Evolutionary conservation across 139 green algal species (phyloP), one percentile per base, ranked within the genome.

Genomic region (Micractinium conductrix): DNA sequence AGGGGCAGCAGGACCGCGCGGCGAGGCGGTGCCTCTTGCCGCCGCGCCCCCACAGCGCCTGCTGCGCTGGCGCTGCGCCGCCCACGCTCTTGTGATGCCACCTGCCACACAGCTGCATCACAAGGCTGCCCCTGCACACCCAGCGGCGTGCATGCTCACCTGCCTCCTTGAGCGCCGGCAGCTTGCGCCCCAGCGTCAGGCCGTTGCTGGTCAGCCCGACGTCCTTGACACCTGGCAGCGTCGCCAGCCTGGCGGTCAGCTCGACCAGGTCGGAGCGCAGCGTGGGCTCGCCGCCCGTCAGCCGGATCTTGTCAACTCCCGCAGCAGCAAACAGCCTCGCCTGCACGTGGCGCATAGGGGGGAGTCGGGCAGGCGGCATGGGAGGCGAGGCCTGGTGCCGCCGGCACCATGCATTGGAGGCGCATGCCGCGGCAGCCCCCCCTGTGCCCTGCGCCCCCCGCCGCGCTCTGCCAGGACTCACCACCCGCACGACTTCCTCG

Each of bases 231-330:
- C 94, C 94, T 22, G 86, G 87, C 62, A 98, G 87, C 7, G 69
- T 71, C 5, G 76, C 42, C 30, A 98, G 88, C n/a, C 78, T 50
- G 1, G 26, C 44, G 0, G 91, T 88, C 14, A 99, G 88, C 9
- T 96, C 90, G 43, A 88, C 83, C 30, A 99, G 84, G 91, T 99
- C 97, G 4, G 37, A 75, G 6, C 97, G 93, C 43, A 99, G 87
- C 6, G 97, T 99, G 38, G 97, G 97, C 89, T 99, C 97, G 1
- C 97, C 97, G 22, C 97, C 97, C 9, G 97, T 99, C 40, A 99
- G 89, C 30, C 97, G 92, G 55, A 99, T 94, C 78, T 99, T 99
- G 78, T 86, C 89, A 19, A 99, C 95, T 0, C 97, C 97, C 1
- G 87, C 91, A 33, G 78, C 72, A 30, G 93, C 94, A 92, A 98